phyloP scores from a whole-genome alignment of 257 asterid genomes.

The Fraxinus excelsior region DNA sequence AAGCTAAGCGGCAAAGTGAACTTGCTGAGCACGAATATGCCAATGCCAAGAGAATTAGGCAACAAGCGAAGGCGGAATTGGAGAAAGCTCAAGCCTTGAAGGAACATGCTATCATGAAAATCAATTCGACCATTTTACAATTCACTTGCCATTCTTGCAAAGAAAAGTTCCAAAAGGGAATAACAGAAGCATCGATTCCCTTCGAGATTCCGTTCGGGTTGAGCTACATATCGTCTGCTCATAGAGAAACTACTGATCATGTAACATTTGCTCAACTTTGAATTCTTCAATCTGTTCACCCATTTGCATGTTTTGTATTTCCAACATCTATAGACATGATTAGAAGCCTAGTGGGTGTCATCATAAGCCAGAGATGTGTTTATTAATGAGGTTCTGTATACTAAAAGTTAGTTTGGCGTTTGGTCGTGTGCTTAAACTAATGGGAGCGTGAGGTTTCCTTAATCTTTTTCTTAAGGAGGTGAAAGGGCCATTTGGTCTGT shows the following conservation, averaged over 20 bases:
- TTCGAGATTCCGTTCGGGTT: conserved; percentile 32
- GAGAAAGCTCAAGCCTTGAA: conserved; percentile 59
- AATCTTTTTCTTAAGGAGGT: too few species aligned
- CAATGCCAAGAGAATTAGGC: conserved; percentile 73
- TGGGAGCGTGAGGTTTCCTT: too few species aligned
- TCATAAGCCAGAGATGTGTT: not conserved
- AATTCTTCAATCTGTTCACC: conserved; percentile 10
- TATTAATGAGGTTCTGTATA: not conserved
- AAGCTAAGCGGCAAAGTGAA: conserved; percentile 68
- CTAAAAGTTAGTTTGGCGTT: not conserved
- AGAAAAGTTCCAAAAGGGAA: conserved; percentile 43
- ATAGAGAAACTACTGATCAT: conserved; percentile 42
- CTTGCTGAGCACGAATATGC: conserved; percentile 73
- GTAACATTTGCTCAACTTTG: conserved; percentile 31
- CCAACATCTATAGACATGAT: not conserved
- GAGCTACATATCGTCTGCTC: conserved; percentile 55
- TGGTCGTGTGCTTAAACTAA: not conserved
- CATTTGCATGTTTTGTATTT: conserved; percentile 4
- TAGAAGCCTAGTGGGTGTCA: not conserved
- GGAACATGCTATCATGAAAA: conserved; percentile 59
- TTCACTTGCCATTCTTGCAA: conserved; percentile 73
- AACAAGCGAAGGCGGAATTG: conserved; percentile 69
- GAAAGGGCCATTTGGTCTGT: too few species aligned
- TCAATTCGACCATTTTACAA: conserved; percentile 51
- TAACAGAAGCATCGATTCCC: conserved; percentile 13